These are phyloP conservation scores for Protomyces gravidus DNA, from an alignment of 1,139 yeast genomes.

Conservation along the genomic window DNA sequence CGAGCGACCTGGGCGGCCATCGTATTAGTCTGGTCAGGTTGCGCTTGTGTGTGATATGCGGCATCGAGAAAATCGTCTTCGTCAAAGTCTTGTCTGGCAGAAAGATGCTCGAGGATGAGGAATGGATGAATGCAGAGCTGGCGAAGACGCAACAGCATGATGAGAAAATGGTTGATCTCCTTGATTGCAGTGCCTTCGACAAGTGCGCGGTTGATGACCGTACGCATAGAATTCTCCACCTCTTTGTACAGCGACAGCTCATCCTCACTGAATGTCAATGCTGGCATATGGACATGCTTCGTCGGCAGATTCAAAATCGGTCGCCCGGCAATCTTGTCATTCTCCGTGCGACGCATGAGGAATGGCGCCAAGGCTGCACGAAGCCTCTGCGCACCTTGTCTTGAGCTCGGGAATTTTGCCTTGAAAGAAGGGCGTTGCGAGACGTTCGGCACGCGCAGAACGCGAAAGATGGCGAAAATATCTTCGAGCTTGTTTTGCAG, in stretches of 20 bases:
- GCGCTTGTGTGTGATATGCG: background rate
- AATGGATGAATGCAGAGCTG: slow-evolving; percentile 98
- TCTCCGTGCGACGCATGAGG: slow-evolving; percentile 89
- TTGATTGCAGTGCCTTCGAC: slow-evolving; percentile 93
- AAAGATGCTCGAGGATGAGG: slow-evolving; percentile 52
- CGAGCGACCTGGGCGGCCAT: slow-evolving; percentile 38
- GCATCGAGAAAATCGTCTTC: background rate
- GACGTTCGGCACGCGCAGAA: slow-evolving; percentile 16
- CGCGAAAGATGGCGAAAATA: slow-evolving; percentile 77
- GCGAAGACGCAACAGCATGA: slow-evolving; percentile 92
- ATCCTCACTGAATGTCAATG: slow-evolving; percentile 83
- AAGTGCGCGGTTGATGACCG: slow-evolving; percentile 79
- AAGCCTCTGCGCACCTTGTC: slow-evolving; percentile 74
- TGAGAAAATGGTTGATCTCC: slow-evolving; percentile 92
- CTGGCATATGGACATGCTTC: slow-evolving; percentile 77
- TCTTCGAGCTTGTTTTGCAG: slow-evolving; percentile 94
- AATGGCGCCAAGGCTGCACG: slow-evolving; percentile 67
- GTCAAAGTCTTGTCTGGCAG: background rate
- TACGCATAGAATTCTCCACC: slow-evolving; percentile 74
- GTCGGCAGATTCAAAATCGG: slow-evolving; percentile 78
- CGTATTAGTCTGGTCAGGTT: slow-evolving; percentile 38
- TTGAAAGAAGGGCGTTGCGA: slow-evolving; percentile 5
- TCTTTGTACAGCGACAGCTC: slow-evolving; percentile 88
- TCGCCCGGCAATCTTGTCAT: slow-evolving; percentile 87
- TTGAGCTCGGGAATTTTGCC: slow-evolving; percentile 54